A percentile compares a stretch with the other conserved stretches of the same genome.
Evolutionary conservation across 805 yeast genomes (phyloP).

Genomic region (Starmerella geochares): DNA sequence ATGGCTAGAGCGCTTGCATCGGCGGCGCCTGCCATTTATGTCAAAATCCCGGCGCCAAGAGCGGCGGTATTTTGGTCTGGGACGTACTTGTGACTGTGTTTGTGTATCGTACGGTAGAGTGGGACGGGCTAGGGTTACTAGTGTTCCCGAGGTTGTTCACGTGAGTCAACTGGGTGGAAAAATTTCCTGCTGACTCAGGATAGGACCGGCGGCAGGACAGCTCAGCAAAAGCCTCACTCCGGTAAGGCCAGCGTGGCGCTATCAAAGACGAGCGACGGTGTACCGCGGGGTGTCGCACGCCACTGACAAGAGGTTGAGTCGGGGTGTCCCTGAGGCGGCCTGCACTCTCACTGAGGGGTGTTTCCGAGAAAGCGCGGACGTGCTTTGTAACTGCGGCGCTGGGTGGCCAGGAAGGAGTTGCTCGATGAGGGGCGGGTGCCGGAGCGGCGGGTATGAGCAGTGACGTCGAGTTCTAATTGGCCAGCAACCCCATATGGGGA

Average conservation of each 20-base stretch:
- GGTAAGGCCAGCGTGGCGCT: conserved; percentile 8
- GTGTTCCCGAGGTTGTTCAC: too few relatives aligned
- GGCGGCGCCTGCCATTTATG: background rate
- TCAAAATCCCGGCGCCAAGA: background rate
- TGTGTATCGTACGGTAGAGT: background rate
- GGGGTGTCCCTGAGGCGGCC: conserved; percentile 8
- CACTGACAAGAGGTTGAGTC: conserved; percentile 1
- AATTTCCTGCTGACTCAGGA: conserved; percentile 5
- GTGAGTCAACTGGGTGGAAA: background rate
- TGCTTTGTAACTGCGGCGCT: conserved; percentile 4
- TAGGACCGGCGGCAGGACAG: background rate
- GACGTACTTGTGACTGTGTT: background rate
- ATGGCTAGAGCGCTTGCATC: background rate
- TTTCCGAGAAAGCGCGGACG: background rate
- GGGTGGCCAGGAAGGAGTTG: conserved; percentile 1
- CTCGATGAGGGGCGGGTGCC: conserved; percentile 6
- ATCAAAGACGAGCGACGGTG: background rate
- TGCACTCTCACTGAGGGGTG: background rate
- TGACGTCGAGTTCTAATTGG: conserved; percentile 8
- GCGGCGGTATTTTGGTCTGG: too few relatives aligned
- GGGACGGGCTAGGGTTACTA: conserved; percentile 6
- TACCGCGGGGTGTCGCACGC: background rate
- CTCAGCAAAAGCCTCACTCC: background rate
- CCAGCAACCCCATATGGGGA: conserved; percentile 5
- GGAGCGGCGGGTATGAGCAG: conserved; percentile 6